Conservation (phyloP, 257 asterid species). For the Plantago elongata region DNA sequence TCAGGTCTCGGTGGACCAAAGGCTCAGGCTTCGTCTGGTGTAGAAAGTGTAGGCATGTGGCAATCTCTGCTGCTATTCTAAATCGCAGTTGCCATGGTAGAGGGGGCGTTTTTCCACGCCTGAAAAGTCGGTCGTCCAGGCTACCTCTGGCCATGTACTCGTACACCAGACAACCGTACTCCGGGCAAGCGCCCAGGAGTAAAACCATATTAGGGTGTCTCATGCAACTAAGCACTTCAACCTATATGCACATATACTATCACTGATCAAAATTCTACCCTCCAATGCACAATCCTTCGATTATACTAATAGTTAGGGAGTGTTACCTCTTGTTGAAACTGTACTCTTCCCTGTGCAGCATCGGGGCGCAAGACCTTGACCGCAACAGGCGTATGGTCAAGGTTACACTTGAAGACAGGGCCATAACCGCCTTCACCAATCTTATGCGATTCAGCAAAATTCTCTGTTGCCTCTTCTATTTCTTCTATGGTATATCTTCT, state of each 20-base stretch:
- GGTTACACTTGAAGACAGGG: conserved; percentile 76
- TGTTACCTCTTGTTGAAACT: conserved; percentile 77
- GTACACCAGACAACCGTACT: conserved; percentile 78
- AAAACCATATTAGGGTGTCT: conserved; percentile 87
- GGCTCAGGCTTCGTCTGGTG: conserved; percentile 95
- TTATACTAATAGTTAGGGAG: not conserved
- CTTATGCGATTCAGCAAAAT: conserved; percentile 44
- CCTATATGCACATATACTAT: conserved; percentile 31
- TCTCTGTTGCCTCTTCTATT: conserved; percentile 67
- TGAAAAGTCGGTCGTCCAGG: conserved; percentile 68
- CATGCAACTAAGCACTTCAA: conserved; percentile 77
- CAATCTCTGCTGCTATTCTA: conserved; percentile 73
- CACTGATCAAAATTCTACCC: too few relatives aligned
- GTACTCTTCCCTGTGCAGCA: conserved; percentile 85
- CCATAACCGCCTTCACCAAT: conserved; percentile 98
- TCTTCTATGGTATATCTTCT: conserved; percentile 69
- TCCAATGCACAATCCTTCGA: too few relatives aligned
- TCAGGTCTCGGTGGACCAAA: conserved; percentile 83
- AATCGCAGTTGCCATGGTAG: conserved; percentile 81
- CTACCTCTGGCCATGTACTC: conserved; percentile 84
- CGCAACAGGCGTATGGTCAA: conserved; percentile 84
- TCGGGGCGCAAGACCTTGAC: conserved; percentile 82
- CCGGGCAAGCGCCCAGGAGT: conserved; percentile 90
- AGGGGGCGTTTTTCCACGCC: conserved; percentile 38
- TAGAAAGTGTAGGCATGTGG: conserved; percentile 72